Conservation (phyloP, 768 basidiomycete species). For the Pisolithus microcarpus region DNA sequence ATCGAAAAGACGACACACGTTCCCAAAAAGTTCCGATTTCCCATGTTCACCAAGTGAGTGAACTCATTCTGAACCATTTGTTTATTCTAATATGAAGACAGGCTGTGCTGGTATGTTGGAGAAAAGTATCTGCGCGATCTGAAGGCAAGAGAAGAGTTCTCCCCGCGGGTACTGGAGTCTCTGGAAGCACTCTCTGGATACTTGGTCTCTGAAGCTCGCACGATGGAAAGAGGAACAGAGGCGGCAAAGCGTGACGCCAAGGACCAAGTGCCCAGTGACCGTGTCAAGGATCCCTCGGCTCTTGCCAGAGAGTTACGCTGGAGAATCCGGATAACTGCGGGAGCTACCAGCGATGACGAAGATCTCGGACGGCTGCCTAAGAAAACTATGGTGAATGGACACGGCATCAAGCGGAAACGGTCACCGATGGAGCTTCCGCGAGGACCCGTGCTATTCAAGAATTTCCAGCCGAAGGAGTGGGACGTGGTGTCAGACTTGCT, state of each 20-base stretch:
- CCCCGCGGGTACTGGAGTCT: constrained; percentile 60
- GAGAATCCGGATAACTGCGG: constrained; percentile 60
- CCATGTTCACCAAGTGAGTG: constrained; percentile 65
- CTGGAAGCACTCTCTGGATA: constrained; percentile 68
- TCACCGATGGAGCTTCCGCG: constrained; percentile 15
- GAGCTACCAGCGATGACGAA: constrained; percentile 66
- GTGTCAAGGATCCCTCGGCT: constrained; percentile 74
- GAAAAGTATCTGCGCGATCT: constrained; percentile 75
- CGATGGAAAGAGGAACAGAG: constrained; percentile 66
- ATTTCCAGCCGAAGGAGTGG: constrained; percentile 68
- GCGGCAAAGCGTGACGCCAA: constrained; percentile 67
- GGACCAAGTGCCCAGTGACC: constrained; percentile 76
- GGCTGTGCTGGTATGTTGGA: constrained; percentile 87
- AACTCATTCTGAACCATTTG: constrained; percentile 10
- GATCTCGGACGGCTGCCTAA: constrained; percentile 23
- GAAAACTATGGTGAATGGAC: constrained; percentile 20
- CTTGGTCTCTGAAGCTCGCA: constrained; percentile 68
- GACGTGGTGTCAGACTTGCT: constrained; percentile 42
- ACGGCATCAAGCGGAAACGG: constrained; percentile 37
- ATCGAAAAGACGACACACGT: constrained; percentile 92
- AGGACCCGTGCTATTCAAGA: constrained; percentile 39
- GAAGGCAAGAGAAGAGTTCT: constrained; percentile 46
- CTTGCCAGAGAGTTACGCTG: constrained; percentile 81
- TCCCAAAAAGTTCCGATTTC: constrained; percentile 87
- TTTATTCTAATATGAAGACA: constrained; percentile 21